Conservation (phyloP, 352 stramenopile genomes). For the Phytopythium kandeliae region DNA sequence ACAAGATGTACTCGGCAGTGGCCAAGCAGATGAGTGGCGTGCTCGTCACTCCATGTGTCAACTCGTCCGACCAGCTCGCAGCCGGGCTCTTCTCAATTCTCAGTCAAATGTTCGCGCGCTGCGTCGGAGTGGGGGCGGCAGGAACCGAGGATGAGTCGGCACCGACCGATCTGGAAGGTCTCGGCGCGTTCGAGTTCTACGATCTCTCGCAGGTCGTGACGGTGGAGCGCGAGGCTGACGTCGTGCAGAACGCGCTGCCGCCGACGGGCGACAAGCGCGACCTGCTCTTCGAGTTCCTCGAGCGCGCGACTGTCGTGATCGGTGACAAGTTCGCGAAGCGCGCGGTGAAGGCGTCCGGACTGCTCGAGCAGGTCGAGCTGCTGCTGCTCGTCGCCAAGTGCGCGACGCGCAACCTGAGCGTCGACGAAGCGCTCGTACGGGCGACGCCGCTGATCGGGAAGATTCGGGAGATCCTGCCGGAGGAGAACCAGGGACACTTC, state of each 20-base stretch:
- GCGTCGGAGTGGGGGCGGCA: constrained; percentile 9
- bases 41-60: constrained; percentile 41
- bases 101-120: constrained; percentile 43
- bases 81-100: constrained; percentile 47
- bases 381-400: constrained; percentile 56
- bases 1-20: constrained; percentile 47
- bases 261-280: constrained; percentile 33
- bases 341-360: constrained; percentile 32
- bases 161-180: constrained; percentile 6
- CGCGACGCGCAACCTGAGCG: constrained; percentile 31
- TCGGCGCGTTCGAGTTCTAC: constrained; percentile 54
- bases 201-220: constrained; percentile 28
- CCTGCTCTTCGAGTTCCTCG: constrained; percentile 50
- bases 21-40: constrained; percentile 56
- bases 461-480: constrained; percentile 32
- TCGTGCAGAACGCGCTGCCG: constrained; percentile 21
- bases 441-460: constrained; percentile 27
- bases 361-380: constrained; percentile 56
- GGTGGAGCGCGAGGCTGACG: constrained; percentile 23
- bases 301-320: constrained; percentile 51
- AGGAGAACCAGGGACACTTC: constrained; percentile 51
- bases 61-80: constrained; percentile 25
- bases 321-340: constrained; percentile 53
- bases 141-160: constrained; percentile 5
- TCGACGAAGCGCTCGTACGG: constrained; percentile 38